Base-by-base conservation (phyloP, 192 early-diverging fungal genomes). In the Mortierella antarctica region DNA sequence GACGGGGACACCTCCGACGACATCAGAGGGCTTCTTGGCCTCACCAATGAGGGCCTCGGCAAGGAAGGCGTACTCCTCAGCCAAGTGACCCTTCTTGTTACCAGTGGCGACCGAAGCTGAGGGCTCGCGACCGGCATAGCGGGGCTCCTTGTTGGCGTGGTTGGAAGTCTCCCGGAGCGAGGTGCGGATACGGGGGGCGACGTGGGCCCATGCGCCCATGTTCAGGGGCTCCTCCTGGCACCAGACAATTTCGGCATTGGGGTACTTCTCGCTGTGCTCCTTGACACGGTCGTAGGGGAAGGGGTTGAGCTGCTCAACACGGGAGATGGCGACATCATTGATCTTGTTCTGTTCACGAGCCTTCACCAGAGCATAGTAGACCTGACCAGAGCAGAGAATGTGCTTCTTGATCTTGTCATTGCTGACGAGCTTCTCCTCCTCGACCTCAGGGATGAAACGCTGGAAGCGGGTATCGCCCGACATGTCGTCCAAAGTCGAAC, bases 221-320 rank as follows among this genome's bases (percentile, higher is more conserved):
- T 99, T 99, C 77, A 96, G 86, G 12, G 94, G 92, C 85, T 99
- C 97, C 86, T 99, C 97, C 85, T 99, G 97, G 48, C 88, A 91
- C 93, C 95, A 99, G 23, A 97, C 90, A 81, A 97, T 87, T 79
- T 96, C 93, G 65, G 96, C 92, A 73, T 93, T 94, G 67, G 93
- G 93, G 86, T 97, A 99, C 86, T 93, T 92, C 83, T 97, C 96
- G 44, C 93, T 69, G 71, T 95, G 91, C 70, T 92, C 85, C 86
- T 92, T 93, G 64, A 94, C 91, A 59, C 93, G 88, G 72, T 96
- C 94, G 90, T 95, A 97, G 46, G 98, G 96, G 92, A 99, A 98
- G 49, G 96, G 98, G 68, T 89, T 88, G 71, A 99, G 83, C 86
- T 98, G 98, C 88, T 98, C 98, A 51, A 98, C 71, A 72, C 96